A percentile compares a stretch with the other conserved stretches of the same genome.
phyloP scores from a whole-genome alignment of 116 monocot species.

The Iris pallida region DNA sequence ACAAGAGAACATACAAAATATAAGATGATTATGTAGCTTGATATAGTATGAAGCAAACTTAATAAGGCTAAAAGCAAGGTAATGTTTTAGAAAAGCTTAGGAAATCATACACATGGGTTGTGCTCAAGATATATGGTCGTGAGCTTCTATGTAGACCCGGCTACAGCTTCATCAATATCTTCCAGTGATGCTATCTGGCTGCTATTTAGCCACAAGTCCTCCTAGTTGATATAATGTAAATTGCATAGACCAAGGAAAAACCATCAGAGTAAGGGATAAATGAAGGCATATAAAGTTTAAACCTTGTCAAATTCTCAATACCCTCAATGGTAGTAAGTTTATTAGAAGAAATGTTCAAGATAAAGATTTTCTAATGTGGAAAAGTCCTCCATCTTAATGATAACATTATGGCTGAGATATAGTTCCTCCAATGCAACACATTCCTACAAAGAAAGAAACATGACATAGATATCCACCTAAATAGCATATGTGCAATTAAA shows the following conservation, averaged over 20 bases:
- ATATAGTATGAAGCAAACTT: conserved; percentile 1
- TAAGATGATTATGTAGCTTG: background rate
- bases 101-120: conserved; percentile 81
- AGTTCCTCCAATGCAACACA: conserved; percentile 89
- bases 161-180: conserved; percentile 55
- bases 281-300: background rate
- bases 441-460: conserved; percentile 43
- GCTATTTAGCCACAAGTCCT: conserved; percentile 97
- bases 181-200: conserved; percentile 80
- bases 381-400: conserved; percentile 87
- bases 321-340: conserved; percentile 73
- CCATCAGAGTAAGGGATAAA: background rate
- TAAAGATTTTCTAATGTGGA: conserved; percentile 66
- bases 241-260: background rate
- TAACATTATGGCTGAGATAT: conserved; percentile 98
- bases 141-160: conserved; percentile 73
- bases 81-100: background rate
- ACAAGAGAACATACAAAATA: background rate
- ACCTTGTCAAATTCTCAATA: conserved; percentile 71
- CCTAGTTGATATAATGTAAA: conserved; percentile 42
- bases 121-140: conserved; percentile 95
- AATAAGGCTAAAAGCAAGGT: conserved; percentile 5
- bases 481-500: background rate
- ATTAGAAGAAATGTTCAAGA: conserved; percentile 90
- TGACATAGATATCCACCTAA: background rate